phyloP scores from a whole-genome alignment of 208 protist species.

The Tritrichomonas foetus region DNA sequence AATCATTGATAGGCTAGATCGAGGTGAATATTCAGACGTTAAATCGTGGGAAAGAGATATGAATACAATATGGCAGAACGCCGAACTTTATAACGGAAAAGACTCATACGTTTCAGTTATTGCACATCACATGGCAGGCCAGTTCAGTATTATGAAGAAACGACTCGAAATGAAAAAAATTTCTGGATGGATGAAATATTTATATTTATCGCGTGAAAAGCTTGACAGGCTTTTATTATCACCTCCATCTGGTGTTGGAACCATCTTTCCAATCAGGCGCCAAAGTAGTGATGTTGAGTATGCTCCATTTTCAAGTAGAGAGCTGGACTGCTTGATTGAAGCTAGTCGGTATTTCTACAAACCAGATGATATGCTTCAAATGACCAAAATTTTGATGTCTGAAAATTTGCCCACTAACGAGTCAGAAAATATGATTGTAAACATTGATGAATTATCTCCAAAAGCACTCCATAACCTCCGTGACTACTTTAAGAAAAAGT shows the following conservation, averaged over 20 bases:
- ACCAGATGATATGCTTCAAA: background rate
- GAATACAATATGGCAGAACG: background rate
- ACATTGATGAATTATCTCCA: background rate
- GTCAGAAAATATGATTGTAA: background rate
- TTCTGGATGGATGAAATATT: background rate
- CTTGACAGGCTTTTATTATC: background rate
- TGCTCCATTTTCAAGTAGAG: background rate
- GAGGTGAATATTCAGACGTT: background rate
- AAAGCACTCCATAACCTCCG: background rate
- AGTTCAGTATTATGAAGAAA: background rate
- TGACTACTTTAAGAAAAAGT: conserved; percentile 12
- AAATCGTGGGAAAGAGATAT: background rate
- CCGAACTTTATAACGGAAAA: background rate
- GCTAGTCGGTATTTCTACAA: background rate
- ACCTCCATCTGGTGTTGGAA: background rate
- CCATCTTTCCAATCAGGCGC: background rate
- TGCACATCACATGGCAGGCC: background rate
- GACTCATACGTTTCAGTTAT: background rate
- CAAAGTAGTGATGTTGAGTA: background rate
- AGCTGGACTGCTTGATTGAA: background rate
- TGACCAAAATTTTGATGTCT: background rate
- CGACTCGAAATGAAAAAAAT: background rate
- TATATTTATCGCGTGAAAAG: conserved; percentile 3
- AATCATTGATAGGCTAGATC: background rate
- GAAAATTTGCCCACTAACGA: background rate